phyloP scores from a whole-genome alignment of 495 filamentous ascomycete species.

The Penicillium argentinense region DNA sequence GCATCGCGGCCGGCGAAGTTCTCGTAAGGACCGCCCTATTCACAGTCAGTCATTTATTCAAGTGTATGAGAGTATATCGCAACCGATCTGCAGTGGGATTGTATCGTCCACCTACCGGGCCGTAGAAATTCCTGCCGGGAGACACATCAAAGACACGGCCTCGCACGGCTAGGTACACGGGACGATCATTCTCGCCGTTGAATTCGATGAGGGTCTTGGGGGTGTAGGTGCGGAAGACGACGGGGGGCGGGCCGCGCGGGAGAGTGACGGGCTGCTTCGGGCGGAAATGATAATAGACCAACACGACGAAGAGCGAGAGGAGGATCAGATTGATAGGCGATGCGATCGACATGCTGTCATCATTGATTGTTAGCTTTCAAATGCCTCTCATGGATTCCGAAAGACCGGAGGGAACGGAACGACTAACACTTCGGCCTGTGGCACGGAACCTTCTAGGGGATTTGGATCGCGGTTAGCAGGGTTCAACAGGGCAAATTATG shows the following conservation, averaged over 20 bases:
- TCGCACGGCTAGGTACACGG: conserved; percentile 83
- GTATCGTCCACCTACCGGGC: conserved; percentile 52
- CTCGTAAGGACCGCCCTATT: conserved; percentile 77
- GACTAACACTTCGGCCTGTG: conserved; percentile 27
- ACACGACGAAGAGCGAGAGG: conserved; percentile 64
- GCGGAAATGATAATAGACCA: conserved; percentile 67
- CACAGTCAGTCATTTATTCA: conserved; percentile 9
- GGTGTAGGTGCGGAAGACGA: conserved; percentile 90
- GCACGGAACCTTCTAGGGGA: conserved; percentile 11
- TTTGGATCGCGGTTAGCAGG: conserved; percentile 5
- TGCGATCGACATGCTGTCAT: conserved; percentile 58
- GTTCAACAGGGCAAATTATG: not conserved
- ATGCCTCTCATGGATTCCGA: conserved; percentile 2
- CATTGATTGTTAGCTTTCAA: not conserved
- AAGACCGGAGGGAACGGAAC: not conserved
- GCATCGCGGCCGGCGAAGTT: conserved; percentile 96
- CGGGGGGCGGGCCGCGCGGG: conserved; percentile 66
- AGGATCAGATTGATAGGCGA: conserved; percentile 81
- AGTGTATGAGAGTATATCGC: not conserved
- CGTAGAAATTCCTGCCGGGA: conserved; percentile 85
- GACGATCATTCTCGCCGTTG: conserved; percentile 72
- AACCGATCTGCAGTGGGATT: not conserved
- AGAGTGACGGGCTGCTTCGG: conserved; percentile 59
- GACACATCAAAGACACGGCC: conserved; percentile 87
- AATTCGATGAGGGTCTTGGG: conserved; percentile 82